These are phyloP conservation scores for Fraxinus platypoda DNA, from an alignment of 305 asterid species.

Conservation along the genomic window DNA sequence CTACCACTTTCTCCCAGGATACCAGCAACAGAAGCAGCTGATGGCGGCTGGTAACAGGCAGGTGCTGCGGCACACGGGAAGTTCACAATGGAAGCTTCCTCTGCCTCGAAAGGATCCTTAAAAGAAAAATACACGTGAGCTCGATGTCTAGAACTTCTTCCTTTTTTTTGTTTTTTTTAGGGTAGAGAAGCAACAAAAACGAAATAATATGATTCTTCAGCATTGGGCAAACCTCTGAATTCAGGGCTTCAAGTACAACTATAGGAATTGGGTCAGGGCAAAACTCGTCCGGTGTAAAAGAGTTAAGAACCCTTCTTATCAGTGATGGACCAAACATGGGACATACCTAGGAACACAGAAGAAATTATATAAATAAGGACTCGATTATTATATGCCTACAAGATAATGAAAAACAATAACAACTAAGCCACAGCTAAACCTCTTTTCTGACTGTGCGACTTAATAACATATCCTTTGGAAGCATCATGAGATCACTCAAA, in stretches of 20 bases:
- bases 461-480: conserved; percentile 78
- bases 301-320: conserved; percentile 62
- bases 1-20: conserved; percentile 41
- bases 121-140: background rate
- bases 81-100: conserved; percentile 45
- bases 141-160: background rate
- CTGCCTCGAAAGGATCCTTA: conserved; percentile 52
- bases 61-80: conserved; percentile 72
- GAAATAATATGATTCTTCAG: background rate
- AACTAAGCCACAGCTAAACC: conserved; percentile 33
- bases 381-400: background rate
- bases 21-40: conserved; percentile 37
- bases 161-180: no score
- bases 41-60: conserved; percentile 55
- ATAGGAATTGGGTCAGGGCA: conserved; percentile 72
- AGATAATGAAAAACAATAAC: background rate
- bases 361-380: background rate
- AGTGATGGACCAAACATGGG: conserved; percentile 65
- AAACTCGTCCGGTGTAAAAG: conserved; percentile 71
- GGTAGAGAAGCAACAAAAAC: background rate
- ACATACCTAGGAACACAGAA: conserved; percentile 53
- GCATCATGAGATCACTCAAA: conserved; percentile 93
- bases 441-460: conserved; percentile 63
- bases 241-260: conserved; percentile 59
- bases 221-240: conserved; percentile 53